Conservation (phyloP, 768 basidiomycete species). For the Termitomyces sp. region DNA sequence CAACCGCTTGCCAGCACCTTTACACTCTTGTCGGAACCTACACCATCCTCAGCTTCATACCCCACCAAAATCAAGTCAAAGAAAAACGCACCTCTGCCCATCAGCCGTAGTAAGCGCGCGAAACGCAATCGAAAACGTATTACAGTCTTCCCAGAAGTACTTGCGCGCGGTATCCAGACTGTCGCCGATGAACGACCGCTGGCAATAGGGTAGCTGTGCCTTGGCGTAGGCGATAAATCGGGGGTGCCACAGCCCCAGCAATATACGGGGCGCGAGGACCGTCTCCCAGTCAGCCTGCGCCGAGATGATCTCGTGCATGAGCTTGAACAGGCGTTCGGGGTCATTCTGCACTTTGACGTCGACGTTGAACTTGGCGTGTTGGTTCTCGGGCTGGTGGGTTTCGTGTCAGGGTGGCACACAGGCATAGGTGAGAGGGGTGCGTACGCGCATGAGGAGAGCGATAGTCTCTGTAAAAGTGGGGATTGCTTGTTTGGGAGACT, state of each 20-base stretch:
- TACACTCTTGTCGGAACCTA: constrained; percentile 81
- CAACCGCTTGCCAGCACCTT: constrained; percentile 70
- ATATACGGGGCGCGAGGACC: constrained; percentile 69
- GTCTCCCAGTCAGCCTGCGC: constrained; percentile 69
- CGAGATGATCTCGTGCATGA: constrained; percentile 70
- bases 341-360: constrained; percentile 95
- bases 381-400: constrained; percentile 57
- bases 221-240: constrained; percentile 78
- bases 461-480: constrained; percentile 89
- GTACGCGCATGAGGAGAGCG: constrained; percentile 36
- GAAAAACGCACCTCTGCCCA: constrained; percentile 57
- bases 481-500: constrained; percentile 79
- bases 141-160: constrained; percentile 87
- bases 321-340: constrained; percentile 74
- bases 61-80: not conserved
- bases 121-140: constrained; percentile 86
- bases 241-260: constrained; percentile 89
- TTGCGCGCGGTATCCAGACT: constrained; percentile 67
- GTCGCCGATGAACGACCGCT: constrained; percentile 79
- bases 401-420: not conserved
- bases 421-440: not conserved
- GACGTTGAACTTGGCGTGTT: constrained; percentile 74
- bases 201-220: constrained; percentile 72
- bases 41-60: not conserved
- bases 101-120: constrained; percentile 62